Evolutionary conservation across 2,329 filamentous ascomycete genomes (phyloP).

Genomic region (Exophiala sp.): DNA sequence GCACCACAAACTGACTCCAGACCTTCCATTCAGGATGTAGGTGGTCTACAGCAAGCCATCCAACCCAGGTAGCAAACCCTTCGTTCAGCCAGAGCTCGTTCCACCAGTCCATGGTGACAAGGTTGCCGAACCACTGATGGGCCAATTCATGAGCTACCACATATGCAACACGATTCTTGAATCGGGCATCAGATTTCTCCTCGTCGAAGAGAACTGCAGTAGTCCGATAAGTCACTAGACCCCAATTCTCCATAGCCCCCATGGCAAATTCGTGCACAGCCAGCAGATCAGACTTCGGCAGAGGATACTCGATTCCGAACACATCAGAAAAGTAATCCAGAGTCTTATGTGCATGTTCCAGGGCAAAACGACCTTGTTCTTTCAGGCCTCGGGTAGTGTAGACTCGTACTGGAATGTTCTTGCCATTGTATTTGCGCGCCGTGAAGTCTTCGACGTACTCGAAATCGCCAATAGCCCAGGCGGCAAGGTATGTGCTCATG

Average conservation of each 20-base stretch:
- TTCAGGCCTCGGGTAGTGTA: constrained; percentile 95
- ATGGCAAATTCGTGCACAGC: constrained; percentile 86
- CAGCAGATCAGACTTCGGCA: constrained; percentile 86
- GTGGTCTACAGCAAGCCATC: constrained; percentile 87
- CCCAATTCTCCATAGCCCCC: constrained; percentile 95
- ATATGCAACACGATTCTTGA: constrained; percentile 92
- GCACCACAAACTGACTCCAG: constrained; percentile 90
- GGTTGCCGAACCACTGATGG: constrained; percentile 93
- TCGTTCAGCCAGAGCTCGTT: constrained; percentile 92
- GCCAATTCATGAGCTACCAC: constrained; percentile 97
- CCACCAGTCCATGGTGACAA: constrained; percentile 95
- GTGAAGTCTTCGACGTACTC: constrained; percentile 94
- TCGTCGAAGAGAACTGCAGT: constrained; percentile 97
- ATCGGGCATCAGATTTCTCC: constrained; percentile 80
- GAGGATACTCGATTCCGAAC: constrained; percentile 87
- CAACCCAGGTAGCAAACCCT: constrained; percentile 97
- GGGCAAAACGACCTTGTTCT: constrained; percentile 82
- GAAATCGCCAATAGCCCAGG: constrained; percentile 95
- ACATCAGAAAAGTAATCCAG: constrained; percentile 96
- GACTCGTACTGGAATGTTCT: constrained; percentile 85
- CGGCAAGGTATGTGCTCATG: constrained; percentile 87
- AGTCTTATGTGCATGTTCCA: constrained; percentile 87
- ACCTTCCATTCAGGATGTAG: constrained; percentile 97
- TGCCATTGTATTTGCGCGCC: constrained; percentile 83
- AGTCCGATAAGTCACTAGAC: constrained; percentile 90